These are phyloP conservation scores for Bruguiera hainesii DNA, from an alignment of 441 rosid species.

Conservation along the genomic window DNA sequence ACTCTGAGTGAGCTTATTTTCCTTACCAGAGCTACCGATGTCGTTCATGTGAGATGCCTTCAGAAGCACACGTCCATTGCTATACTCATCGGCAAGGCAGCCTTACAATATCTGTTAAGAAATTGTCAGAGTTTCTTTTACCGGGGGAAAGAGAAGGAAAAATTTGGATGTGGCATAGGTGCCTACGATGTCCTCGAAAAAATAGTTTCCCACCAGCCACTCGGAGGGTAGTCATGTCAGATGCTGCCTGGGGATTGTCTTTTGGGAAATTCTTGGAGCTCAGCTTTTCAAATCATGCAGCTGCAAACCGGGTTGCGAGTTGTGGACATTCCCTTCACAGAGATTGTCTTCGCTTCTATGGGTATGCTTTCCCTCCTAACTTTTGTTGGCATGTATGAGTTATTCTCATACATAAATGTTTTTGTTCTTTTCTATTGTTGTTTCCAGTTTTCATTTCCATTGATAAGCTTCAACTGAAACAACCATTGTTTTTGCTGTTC, in stretches of 20 bases:
- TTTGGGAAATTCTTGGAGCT: conserved; percentile 98
- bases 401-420: conserved; percentile 32
- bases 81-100: conserved; percentile 96
- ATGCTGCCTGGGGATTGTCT: conserved; percentile 99
- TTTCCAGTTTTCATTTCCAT: conserved; percentile 19
- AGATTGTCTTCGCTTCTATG: conserved; percentile 98
- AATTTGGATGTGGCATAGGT: conserved; percentile 99
- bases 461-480: conserved; percentile 26
- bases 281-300: conserved; percentile 96
- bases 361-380: conserved; percentile 35
- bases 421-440: conserved; percentile 31
- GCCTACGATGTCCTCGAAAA: conserved; percentile 77
- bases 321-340: conserved; percentile 98
- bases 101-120: conserved; percentile 91
- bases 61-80: conserved; percentile 95
- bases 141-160: conserved; percentile 90
- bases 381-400: too few species aligned
- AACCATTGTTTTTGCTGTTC: too few species aligned
- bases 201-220: conserved; percentile 93
- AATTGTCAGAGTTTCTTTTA: conserved; percentile 61
- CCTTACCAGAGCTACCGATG: conserved; percentile 62
- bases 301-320: conserved; percentile 97
- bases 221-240: conserved; percentile 86
- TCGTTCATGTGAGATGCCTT: conserved; percentile 78
- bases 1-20: conserved; percentile 17